A percentile compares a stretch with the other conserved stretches of the same genome.
These are phyloP conservation scores for Albugo laibachii DNA, from an alignment of 352 stramenopile species.

Conservation along the genomic window DNA sequence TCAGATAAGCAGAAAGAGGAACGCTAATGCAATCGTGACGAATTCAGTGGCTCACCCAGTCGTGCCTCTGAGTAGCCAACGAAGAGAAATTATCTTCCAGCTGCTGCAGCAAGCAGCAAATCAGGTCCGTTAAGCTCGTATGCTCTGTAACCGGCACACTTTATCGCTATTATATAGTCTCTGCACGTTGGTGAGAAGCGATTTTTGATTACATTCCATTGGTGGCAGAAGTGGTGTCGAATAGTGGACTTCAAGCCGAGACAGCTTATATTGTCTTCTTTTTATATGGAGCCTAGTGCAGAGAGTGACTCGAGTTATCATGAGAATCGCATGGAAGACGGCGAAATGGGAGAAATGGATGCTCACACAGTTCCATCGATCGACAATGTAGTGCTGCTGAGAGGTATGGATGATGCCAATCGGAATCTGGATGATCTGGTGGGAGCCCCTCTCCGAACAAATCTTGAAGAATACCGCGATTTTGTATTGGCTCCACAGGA, in stretches of 20 bases:
- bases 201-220: constrained; percentile 59
- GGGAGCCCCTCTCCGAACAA: constrained; percentile 29
- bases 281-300: background rate
- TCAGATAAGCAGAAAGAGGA: no score
- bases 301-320: constrained; percentile 8
- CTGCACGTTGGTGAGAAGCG: constrained; percentile 60
- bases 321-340: constrained; percentile 44
- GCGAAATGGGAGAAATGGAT: background rate
- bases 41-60: no score
- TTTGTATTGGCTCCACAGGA: constrained; percentile 51
- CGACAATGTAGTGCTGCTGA: background rate
- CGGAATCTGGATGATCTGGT: constrained; percentile 7
- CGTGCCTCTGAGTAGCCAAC: background rate
- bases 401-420: background rate
- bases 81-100: constrained; percentile 29
- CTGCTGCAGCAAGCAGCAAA: constrained; percentile 39
- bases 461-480: constrained; percentile 57
- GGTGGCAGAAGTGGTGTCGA: constrained; percentile 63
- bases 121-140: constrained; percentile 8
- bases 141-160: background rate
- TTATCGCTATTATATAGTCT: no score
- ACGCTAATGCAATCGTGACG: no score
- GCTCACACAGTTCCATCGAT: background rate
- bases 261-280: background rate
- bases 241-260: constrained; percentile 38